Percentiles rank a stretch among this genome's conserved stretches.
These are phyloP conservation scores for Gossypium bickii DNA, from an alignment of 345 rosid genomes.

Conservation along the genomic window DNA sequence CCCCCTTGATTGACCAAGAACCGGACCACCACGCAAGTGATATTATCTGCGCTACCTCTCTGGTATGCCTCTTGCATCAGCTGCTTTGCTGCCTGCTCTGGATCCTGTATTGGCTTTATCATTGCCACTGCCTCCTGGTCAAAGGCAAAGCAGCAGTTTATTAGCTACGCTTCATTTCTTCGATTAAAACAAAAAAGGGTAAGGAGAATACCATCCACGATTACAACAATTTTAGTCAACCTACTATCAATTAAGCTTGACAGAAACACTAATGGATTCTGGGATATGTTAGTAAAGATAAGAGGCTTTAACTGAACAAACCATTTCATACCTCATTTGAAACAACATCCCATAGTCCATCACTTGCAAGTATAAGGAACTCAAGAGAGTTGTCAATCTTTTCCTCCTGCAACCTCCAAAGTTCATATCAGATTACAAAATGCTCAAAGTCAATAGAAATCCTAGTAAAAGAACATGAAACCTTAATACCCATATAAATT, in stretches of 20 bases:
- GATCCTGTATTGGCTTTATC: constrained; percentile 66
- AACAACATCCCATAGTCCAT: constrained; percentile 99
- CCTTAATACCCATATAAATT: not conserved
- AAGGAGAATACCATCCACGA: not conserved
- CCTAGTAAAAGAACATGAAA: not conserved
- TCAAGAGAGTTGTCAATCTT: constrained; percentile 87
- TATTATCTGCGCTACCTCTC: constrained; percentile 97
- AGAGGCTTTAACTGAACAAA: not conserved
- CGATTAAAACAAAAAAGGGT: not conserved
- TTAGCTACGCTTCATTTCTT: not conserved
- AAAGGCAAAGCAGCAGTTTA: not conserved
- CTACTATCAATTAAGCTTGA: not conserved
- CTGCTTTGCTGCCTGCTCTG: constrained; percentile 86
- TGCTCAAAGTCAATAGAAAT: not conserved
- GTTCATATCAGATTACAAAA: constrained; percentile 7
- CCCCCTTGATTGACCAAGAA: constrained; percentile 53
- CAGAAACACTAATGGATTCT: not conserved
- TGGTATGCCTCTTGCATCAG: constrained; percentile 88
- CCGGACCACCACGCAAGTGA: constrained; percentile 90
- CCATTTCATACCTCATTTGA: constrained; percentile 65
- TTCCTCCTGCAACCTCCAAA: constrained; percentile 67
- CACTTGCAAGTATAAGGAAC: constrained; percentile 98
- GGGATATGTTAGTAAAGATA: not conserved
- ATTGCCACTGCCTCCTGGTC: constrained; percentile 84
- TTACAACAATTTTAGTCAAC: not conserved